These are phyloP conservation scores for Bonia amplexicaulis DNA, from an alignment of 176 grass and related monocot genomes.

Conservation along the genomic window DNA sequence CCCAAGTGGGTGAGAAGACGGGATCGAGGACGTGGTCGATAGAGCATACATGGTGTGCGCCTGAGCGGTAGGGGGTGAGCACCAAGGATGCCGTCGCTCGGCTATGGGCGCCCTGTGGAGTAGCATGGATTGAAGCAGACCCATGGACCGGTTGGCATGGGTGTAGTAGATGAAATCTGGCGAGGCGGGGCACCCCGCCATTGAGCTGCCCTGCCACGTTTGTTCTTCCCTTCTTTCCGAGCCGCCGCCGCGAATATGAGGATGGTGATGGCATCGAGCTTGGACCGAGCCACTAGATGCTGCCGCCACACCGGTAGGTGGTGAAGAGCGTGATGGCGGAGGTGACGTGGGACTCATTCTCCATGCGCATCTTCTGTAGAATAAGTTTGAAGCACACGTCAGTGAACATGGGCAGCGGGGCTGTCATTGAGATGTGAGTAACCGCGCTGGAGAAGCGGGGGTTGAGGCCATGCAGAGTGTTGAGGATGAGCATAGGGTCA, in stretches of 20 bases:
- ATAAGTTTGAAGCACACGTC: neutral
- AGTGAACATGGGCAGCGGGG: neutral
- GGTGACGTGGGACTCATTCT: neutral
- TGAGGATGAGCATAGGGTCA: neutral
- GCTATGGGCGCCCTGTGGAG: too few species aligned
- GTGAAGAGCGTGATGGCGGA: accelerated
- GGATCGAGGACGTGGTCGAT: neutral
- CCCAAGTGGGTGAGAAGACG: too few species aligned
- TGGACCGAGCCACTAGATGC: accelerated
- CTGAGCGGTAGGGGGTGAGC: accelerated
- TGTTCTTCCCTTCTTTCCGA: neutral
- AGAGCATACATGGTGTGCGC: neutral
- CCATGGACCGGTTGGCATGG: neutral
- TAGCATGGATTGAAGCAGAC: neutral
- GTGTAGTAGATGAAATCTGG: neutral
- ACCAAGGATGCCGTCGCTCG: too few species aligned
- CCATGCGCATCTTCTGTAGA: neutral
- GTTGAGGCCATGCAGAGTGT: neutral
- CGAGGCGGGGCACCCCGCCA: neutral
- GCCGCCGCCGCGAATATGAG: accelerated
- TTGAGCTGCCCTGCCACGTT: neutral
- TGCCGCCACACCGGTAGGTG: accelerated
- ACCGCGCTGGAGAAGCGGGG: neutral
- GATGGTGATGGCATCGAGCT: accelerated
- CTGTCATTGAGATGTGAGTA: neutral